Evolutionary conservation across 2,329 filamentous ascomycete genomes (phyloP).

Genomic region (Aspergillus phoenicis): DNA sequence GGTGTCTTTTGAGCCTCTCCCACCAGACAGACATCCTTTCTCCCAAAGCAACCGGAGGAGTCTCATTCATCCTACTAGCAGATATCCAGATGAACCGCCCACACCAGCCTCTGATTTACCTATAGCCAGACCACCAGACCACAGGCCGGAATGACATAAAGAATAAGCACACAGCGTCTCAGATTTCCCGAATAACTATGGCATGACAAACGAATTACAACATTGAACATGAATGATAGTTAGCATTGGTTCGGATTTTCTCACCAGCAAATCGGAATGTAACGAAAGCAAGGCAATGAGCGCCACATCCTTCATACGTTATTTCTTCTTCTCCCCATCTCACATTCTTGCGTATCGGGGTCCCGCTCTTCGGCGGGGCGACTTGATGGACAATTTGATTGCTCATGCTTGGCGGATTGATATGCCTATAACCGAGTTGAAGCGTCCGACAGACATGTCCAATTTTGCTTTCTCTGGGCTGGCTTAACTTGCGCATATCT

Average conservation of each 20-base stretch:
- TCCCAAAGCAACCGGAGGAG: constrained; percentile 28
- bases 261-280: constrained; percentile 20
- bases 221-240: constrained; percentile 35
- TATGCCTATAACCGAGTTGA: constrained; percentile 8
- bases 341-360: not conserved
- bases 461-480: constrained; percentile 17
- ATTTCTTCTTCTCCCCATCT: constrained; percentile 7
- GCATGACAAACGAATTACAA: constrained; percentile 28
- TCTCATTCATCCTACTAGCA: constrained; percentile 27
- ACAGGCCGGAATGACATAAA: constrained; percentile 22
- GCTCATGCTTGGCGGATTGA: constrained; percentile 15
- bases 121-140: constrained; percentile 23
- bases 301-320: constrained; percentile 14
- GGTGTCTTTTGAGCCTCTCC: constrained; percentile 25
- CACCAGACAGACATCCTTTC: constrained; percentile 29
- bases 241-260: constrained; percentile 30
- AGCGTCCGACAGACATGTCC: constrained; percentile 16
- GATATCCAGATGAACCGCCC: constrained; percentile 26
- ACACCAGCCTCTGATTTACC: constrained; percentile 24
- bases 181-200: constrained; percentile 13
- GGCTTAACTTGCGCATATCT: constrained; percentile 14
- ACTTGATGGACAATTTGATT: constrained; percentile 17
- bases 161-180: constrained; percentile 5
- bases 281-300: constrained; percentile 19
- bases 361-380: constrained; percentile 4